Conservation (phyloP, 306 rosid genomes). For the Hippophae tibetana region DNA sequence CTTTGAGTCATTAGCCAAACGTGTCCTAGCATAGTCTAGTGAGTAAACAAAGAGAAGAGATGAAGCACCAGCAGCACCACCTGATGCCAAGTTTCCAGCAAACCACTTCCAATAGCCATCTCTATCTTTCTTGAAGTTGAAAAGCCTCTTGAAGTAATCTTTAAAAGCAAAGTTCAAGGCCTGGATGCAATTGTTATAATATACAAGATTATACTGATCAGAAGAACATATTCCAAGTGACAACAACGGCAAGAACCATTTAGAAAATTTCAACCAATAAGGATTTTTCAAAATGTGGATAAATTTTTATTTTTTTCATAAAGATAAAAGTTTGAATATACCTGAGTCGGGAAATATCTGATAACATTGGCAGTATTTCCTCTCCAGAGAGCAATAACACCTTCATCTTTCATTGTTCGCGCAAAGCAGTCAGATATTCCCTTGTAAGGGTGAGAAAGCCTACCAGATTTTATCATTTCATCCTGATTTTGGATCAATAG, state of each 20-base stretch:
- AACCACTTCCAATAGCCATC: conserved; percentile 96
- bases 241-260: too few species aligned
- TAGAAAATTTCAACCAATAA: not conserved
- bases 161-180: conserved; percentile 85
- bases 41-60: conserved; percentile 75
- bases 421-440: conserved; percentile 77
- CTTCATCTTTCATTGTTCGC: conserved; percentile 78
- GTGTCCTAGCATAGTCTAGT: conserved; percentile 73
- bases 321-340: conserved; percentile 13
- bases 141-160: conserved; percentile 86
- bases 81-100: conserved; percentile 88
- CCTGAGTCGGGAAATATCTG: conserved; percentile 92
- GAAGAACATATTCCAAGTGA: not conserved
- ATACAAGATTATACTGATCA: not conserved
- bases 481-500: conserved; percentile 81
- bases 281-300: not conserved
- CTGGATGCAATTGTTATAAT: conserved; percentile 27
- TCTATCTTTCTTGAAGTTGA: conserved; percentile 74
- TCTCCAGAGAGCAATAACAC: conserved; percentile 71
- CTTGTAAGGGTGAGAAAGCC: conserved; percentile 76
- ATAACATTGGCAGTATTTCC: conserved; percentile 90
- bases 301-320: not conserved
- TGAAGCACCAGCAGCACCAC: conserved; percentile 88
- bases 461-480: conserved; percentile 71
- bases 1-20: conserved; percentile 74